Base-by-base conservation (phyloP, 2,329 filamentous ascomycete species). In the Calonectria pauciramosa region DNA sequence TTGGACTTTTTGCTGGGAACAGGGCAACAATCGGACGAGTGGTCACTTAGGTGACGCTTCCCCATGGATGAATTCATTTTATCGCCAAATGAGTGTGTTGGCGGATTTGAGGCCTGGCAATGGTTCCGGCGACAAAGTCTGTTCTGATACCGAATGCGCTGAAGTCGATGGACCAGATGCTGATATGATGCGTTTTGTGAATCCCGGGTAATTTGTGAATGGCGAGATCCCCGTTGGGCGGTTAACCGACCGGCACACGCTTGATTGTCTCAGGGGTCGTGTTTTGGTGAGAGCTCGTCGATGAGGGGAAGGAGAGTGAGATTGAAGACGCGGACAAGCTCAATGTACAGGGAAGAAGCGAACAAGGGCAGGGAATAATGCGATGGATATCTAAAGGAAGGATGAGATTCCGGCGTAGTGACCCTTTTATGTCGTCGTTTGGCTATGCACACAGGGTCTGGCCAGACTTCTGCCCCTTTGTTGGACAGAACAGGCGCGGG, bases 1-100 rank as follows among this genome's bases (percentile, higher is more conserved):
- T 81, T 81, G 59, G 74, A 75, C 66, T 81, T 81, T 51, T 81
- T 81, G 68, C 54, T 79, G 2, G 80, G 78, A 20, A 80, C 72
- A 30, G 76, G 73, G n/a, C 79, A 76, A 32, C 77, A 74, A 11
- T 60, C 71, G 13, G 76, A 77, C 67, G 76, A 70, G 41, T 72
- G 79, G 47, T 77, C 75, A 10, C 75, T 78, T 71, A 74, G 79
- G 36, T 74, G 74, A 34, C 80, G 80, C 59, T 81, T 81, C 13
- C 75, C 78, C n/a, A 68, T 71, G n/a, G 74, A 76, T 28, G 75
- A 66, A 44, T 73, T 60, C 80, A 81, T 81, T 34, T 54, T 47
- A 32, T 20, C 36, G 18, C 14, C 56, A 41, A 34, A 28, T 11
- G 13, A 16, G 23, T 16, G n/a, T 41, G 26, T 28, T 18, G 51